These are phyloP conservation scores for Corylus heterophylla DNA, from an alignment of 306 rosid species.

Conservation along the genomic window DNA sequence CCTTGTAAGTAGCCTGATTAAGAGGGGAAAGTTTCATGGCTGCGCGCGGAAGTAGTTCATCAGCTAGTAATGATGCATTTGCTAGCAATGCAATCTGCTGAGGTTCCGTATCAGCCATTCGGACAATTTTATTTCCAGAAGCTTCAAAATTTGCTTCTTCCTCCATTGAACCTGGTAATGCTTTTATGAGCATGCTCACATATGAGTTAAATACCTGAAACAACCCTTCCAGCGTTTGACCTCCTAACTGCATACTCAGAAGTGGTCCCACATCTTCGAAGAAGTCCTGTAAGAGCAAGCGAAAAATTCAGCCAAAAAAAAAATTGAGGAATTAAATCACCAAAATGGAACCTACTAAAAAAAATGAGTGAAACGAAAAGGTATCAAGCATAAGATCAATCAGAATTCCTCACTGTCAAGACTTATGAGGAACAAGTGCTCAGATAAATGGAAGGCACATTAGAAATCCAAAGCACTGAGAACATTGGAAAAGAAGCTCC, in stretches of 20 bases:
- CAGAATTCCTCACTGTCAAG: background rate
- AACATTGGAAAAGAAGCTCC: background rate
- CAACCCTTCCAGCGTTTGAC: constrained; percentile 91
- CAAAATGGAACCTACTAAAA: constrained; percentile 11
- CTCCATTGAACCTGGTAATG: constrained; percentile 90
- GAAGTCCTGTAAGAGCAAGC: constrained; percentile 72
- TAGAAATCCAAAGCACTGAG: too few species aligned
- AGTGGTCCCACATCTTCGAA: constrained; percentile 97
- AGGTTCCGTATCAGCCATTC: constrained; percentile 87
- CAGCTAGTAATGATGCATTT: constrained; percentile 90
- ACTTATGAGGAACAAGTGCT: background rate
- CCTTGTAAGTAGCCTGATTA: constrained; percentile 59
- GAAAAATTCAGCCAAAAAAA: constrained; percentile 26
- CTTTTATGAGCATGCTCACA: constrained; percentile 77
- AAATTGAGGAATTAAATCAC: constrained; percentile 18
- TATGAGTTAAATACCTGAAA: constrained; percentile 88
- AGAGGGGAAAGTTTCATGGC: constrained; percentile 90
- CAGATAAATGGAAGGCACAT: too few species aligned
- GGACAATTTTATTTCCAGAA: constrained; percentile 78
- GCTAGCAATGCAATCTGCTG: constrained; percentile 99
- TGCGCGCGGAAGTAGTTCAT: constrained; percentile 95
- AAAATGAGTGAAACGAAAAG: constrained; percentile 5
- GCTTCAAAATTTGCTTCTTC: constrained; percentile 87
- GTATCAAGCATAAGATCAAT: background rate
- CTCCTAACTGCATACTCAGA: constrained; percentile 98